Base-by-base conservation (phyloP, 164 flowering plant species). In the Magnolia changhungtana region DNA sequence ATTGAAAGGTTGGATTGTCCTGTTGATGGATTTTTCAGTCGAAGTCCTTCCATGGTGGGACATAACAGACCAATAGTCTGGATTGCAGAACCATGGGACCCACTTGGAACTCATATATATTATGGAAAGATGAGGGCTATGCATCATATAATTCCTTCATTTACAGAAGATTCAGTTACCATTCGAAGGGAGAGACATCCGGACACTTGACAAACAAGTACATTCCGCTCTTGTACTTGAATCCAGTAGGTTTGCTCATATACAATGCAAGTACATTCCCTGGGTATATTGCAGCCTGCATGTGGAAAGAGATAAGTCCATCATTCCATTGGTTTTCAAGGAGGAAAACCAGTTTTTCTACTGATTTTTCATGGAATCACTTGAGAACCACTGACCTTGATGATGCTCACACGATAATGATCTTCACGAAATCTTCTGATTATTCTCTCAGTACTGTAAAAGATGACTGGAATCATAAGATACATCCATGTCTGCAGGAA, bases 401-500 rank as follows among this genome's bases (percentile, higher is more conserved):
- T 79, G 72, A 92, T 78, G 69, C 82, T 75, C 8, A 92, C 96
- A 3, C 24, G 72, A 73, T 86, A 79, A 19, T 81, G 85, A 55
- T 58, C 81, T 52, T 90, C 92, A 16, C 82, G 82, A 14, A 81
- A 16, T 20, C 76, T 24, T 7, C 82, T 78, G 21, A 83, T 37
- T 8, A 86, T 61, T 85, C 97, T 90, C 75, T 96, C 99, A n/a
- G 75, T 72, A 2, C 84, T 80, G 70, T 96, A 96, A 24, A 88
- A 63, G 23, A 86, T 49, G 23, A 94, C 72, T 11, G 99, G 99
- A 50, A 88, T 31, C 0, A 73, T 5, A 7, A 94, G 7, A 78
- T 96, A 96, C 93, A 96, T 96, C 99, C 98, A 96, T 83, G 99
- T 92, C 99, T 96, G 90, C 83, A 87, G 49, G 69, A 20, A 24